Base-by-base conservation (phyloP, 2,329 filamentous ascomycete genomes). In the Aspergillus aculeatus region DNA sequence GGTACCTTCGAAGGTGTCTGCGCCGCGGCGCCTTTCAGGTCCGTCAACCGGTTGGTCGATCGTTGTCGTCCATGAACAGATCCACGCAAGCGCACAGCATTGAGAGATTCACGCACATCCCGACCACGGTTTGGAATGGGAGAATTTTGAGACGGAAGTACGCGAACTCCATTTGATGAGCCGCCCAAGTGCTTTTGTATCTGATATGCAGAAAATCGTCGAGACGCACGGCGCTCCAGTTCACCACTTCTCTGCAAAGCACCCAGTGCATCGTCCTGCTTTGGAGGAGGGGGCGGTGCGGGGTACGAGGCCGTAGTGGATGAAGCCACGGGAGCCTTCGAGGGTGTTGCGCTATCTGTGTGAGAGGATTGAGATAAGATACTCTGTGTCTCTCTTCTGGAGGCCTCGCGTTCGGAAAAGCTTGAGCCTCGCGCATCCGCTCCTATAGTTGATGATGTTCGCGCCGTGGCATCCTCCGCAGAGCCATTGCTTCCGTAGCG, bases 141-240 rank as follows among this genome's bases (percentile, higher is more conserved):
- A 9, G 74, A 74, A 35, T 73, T 76, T 41, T 76, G 75, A 5
- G 73, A 69, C 26, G 94, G 92, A 21, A 98, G 85, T 71, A 96
- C 90, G 6, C 93, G 92, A 16, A 98, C 89, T 21, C 91, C 92
- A 75, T 88, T 92, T 16, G 90, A 84, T 44, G 89, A 88, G 16
- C 87, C 85, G 11, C 94, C 94, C 2, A 98, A 81, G 69, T 96
- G 92, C 72, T 97, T 98, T 50, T 92, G 91, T 67, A 99, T 96
- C 71, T 99, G 95, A 73, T 98, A 99, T 56, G 92, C 90, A 2
- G 95, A 98, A 73, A 98, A 99, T 70, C 95, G 84, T 66, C 94
- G 85, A 14, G 95, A 99, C 0, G 95, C 95, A 72, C 95, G 85
- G 71, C 95, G 86, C 77, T 99, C 95, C 53, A 99, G 80, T 66